Percentiles rank a stretch among this genome's conserved stretches.
Evolutionary conservation across 1,284 basidiomycete genomes (phyloP).

Genomic region (Sporisorium iseilematis-ciliati): DNA sequence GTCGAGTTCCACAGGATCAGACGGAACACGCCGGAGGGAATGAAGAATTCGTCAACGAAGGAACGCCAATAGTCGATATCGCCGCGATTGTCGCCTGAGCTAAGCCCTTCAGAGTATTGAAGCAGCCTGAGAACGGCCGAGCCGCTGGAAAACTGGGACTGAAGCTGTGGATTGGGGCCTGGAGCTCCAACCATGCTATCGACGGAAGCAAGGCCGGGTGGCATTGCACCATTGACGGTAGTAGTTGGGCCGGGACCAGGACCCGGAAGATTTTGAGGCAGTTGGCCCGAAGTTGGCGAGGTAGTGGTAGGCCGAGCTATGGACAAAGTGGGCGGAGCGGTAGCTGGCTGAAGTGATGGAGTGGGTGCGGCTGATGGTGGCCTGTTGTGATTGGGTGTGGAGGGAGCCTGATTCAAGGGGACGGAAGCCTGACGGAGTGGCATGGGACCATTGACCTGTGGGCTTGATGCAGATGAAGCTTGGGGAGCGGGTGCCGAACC

Average conservation of each 20-base stretch:
- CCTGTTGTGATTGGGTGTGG: conserved; percentile 39
- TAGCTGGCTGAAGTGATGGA: conserved; percentile 33
- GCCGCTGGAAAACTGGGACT: conserved; percentile 36
- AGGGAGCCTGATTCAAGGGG: conserved; percentile 38
- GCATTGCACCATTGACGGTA: conserved; percentile 4
- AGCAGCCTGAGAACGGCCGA: conserved; percentile 47
- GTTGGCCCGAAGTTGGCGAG: conserved; percentile 21
- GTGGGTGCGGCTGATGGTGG: conserved; percentile 44
- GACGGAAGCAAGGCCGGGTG: conserved; percentile 14
- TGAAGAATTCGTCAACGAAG: conserved; percentile 54
- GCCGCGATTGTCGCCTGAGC: conserved; percentile 27
- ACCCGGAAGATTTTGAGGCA: conserved; percentile 8
- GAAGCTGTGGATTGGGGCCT: conserved; percentile 46
- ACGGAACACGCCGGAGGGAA: conserved; percentile 48
- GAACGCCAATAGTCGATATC: conserved; percentile 55
- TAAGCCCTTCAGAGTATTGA: conserved; percentile 50
- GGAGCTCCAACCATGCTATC: conserved; percentile 23
- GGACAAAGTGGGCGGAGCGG: conserved; percentile 8
- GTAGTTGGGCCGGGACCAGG: background rate
- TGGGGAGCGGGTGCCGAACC: conserved; percentile 18
- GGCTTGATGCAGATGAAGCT: conserved; percentile 22
- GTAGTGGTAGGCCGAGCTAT: conserved; percentile 23
- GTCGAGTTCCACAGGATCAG: conserved; percentile 53
- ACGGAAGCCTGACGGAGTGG: conserved; percentile 34
- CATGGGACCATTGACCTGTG: conserved; percentile 35